Conservation (phyloP, 2,329 filamentous ascomycete species). For the Beauveria asiatica region DNA sequence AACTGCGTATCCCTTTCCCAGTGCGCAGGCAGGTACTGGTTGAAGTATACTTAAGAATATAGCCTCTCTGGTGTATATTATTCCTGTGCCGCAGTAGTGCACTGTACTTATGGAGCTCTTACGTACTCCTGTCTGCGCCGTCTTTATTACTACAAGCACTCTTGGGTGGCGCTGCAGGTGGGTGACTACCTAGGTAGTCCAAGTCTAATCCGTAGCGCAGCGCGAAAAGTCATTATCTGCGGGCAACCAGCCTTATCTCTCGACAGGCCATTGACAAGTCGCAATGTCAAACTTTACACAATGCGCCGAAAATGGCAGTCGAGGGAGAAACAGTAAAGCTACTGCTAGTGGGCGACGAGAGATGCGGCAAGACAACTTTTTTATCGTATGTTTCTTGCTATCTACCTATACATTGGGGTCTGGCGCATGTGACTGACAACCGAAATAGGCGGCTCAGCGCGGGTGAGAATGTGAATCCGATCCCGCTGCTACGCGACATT, state of each 20-base stretch:
- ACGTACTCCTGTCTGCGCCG: no score
- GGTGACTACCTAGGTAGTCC: background rate
- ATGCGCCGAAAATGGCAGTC: slow-evolving; percentile 24
- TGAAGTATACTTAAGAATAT: no score
- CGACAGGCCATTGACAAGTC: background rate
- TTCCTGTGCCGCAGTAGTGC: no score
- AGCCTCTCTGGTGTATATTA: no score
- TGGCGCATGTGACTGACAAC: slow-evolving; percentile 1
- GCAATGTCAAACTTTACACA: background rate
- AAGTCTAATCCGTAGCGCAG: background rate
- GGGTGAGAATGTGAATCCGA: slow-evolving; percentile 31
- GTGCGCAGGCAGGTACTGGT: no score
- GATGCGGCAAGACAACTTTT: slow-evolving; percentile 53
- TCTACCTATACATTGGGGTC: background rate
- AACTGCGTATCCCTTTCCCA: no score
- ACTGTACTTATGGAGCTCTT: no score
- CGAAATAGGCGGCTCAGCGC: slow-evolving; percentile 42
- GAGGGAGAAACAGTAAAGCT: slow-evolving; percentile 43
- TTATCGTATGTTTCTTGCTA: slow-evolving; percentile 41
- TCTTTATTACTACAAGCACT: no score
- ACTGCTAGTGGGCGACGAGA: slow-evolving; percentile 49
- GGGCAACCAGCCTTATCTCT: slow-evolving; percentile 3
- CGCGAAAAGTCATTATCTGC: slow-evolving; percentile 5
- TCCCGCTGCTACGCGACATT: slow-evolving; percentile 45
- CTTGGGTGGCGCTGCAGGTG: background rate